A percentile compares a stretch with the other conserved stretches of the same genome.
phyloP scores from a whole-genome alignment of 139 green algal genomes.

The Tetradesmus obliquus region DNA sequence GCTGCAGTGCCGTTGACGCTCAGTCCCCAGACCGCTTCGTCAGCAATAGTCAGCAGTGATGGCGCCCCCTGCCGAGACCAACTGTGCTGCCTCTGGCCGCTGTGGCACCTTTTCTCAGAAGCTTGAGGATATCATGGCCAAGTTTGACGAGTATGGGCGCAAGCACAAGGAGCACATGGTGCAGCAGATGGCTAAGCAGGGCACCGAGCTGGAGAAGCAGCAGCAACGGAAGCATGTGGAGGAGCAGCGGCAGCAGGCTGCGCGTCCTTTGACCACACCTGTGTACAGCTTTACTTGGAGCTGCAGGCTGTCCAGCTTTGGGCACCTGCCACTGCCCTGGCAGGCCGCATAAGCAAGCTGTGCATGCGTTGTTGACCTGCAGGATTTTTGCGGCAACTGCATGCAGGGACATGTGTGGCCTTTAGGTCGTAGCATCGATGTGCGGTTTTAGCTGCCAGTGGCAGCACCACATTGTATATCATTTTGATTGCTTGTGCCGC shows the following conservation, averaged over 20 bases:
- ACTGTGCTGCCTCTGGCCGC: not conserved
- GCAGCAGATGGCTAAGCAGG: conserved; percentile 1
- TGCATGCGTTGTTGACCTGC: not conserved
- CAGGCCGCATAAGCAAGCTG: not conserved
- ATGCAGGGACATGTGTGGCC: not conserved
- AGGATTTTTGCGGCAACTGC: not conserved
- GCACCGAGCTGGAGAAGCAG: not conserved
- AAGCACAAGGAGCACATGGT: conserved; percentile 33
- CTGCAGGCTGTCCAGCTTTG: conserved; percentile 17
- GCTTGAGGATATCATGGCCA: not conserved
- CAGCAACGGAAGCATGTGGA: not conserved
- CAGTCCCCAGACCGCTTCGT: not conserved
- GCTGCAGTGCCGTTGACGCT: not conserved
- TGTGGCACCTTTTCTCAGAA: not conserved
- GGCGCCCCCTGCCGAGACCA: not conserved
- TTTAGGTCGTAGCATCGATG: not conserved
- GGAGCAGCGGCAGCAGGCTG: not conserved
- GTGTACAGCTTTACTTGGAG: not conserved
- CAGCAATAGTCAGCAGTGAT: not conserved
- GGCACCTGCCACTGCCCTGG: conserved; percentile 22
- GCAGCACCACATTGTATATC: not conserved
- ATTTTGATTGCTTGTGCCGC: not conserved
- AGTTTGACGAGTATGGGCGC: not conserved
- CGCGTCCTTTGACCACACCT: not conserved
- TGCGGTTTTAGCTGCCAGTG: not conserved